These are phyloP conservation scores for Leccinum griseonigrum DNA, from an alignment of 1,284 basidiomycete species.

Conservation along the genomic window DNA sequence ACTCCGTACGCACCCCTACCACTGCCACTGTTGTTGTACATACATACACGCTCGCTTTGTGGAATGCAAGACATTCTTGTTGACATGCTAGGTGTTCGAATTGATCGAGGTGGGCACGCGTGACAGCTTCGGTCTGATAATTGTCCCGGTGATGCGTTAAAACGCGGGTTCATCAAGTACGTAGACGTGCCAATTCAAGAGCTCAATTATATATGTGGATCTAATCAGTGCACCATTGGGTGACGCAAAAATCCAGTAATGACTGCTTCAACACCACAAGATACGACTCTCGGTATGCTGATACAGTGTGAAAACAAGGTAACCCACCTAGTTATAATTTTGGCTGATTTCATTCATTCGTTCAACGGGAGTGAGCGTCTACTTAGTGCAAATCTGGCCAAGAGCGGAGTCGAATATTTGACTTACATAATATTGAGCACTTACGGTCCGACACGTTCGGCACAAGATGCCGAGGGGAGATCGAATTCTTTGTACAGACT, in stretches of 20 bases:
- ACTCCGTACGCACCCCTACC: background rate
- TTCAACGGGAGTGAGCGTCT: background rate
- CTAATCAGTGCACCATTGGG: no score
- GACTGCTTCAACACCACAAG: background rate
- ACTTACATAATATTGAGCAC: no score
- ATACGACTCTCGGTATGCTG: background rate
- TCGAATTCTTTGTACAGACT: background rate
- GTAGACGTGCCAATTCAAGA: background rate
- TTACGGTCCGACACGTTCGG: background rate
- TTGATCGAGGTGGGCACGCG: background rate
- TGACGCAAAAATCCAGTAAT: background rate
- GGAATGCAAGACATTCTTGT: slow-evolving; percentile 8
- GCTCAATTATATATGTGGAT: background rate
- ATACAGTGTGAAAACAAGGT: background rate
- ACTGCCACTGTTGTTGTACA: background rate
- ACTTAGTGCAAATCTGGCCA: no score
- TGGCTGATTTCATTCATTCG: background rate
- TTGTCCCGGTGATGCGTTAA: background rate
- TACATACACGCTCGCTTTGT: slow-evolving; percentile 12
- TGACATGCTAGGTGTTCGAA: background rate
- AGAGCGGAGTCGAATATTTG: no score
- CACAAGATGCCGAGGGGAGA: background rate
- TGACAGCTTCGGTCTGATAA: background rate
- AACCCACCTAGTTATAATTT: background rate
- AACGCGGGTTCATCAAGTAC: no score